Conservation (phyloP, 2,329 filamentous ascomycete genomes). For the Geosmithia flava region DNA sequence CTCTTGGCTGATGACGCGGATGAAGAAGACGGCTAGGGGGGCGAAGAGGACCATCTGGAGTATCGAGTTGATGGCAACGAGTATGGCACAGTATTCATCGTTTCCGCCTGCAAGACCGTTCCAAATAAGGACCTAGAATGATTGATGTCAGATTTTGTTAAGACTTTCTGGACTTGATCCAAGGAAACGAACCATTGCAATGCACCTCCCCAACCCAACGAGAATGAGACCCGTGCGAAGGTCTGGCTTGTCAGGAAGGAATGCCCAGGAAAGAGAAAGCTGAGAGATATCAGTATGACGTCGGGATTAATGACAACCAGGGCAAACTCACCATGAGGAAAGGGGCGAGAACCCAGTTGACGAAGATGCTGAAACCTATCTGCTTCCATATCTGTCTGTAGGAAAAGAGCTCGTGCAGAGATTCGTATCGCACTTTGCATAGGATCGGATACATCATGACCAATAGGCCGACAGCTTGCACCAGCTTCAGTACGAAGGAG, state of each 20-base stretch:
- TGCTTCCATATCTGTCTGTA: slow-evolving; percentile 61
- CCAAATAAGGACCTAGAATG: slow-evolving; percentile 47
- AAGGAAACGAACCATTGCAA: slow-evolving; percentile 51
- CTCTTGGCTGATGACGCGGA: slow-evolving; percentile 51
- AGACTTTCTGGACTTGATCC: no score
- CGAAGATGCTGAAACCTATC: slow-evolving; percentile 59
- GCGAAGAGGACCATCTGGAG: slow-evolving; percentile 65
- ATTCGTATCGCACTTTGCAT: slow-evolving; percentile 74
- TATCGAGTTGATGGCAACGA: slow-evolving; percentile 64
- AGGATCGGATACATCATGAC: slow-evolving; percentile 95
- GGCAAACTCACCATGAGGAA: slow-evolving; percentile 56
- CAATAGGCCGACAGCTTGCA: slow-evolving; percentile 61
- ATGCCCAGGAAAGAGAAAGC: slow-evolving; percentile 57
- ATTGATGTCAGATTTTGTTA: no score
- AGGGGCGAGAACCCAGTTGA: slow-evolving; percentile 78
- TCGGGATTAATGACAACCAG: not conserved
- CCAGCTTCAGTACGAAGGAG: not conserved
- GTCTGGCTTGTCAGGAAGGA: slow-evolving; percentile 44
- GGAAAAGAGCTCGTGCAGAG: slow-evolving; percentile 53
- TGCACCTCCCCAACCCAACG: slow-evolving; percentile 75
- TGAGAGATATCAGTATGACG: slow-evolving; percentile 12
- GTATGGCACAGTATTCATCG: slow-evolving; percentile 69
- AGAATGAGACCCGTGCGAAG: slow-evolving; percentile 61
- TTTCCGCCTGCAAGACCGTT: slow-evolving; percentile 59
- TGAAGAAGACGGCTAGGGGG: slow-evolving; percentile 56